Evolutionary conservation across 2,329 filamentous ascomycete genomes (phyloP).

Genomic region (Trichoderma arundinaceum): DNA sequence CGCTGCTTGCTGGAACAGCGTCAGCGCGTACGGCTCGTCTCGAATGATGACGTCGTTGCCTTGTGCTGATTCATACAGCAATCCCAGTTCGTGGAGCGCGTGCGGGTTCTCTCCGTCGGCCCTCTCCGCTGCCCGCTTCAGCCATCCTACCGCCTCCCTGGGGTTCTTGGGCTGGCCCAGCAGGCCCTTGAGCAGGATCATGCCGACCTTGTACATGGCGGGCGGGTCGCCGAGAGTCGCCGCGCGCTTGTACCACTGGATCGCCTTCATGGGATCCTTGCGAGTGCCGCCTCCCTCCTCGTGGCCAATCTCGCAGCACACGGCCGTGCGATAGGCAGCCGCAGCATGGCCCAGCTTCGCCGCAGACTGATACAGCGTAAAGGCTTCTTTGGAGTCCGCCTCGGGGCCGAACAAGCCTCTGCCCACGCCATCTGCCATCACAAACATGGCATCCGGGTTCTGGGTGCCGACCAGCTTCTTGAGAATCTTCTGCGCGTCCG

Average conservation of each 20-base stretch:
- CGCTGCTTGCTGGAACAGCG: slow-evolving; percentile 83
- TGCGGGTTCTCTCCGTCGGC: slow-evolving; percentile 92
- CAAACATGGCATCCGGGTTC: slow-evolving; percentile 90
- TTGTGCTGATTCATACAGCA: slow-evolving; percentile 68
- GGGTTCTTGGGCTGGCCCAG: slow-evolving; percentile 85
- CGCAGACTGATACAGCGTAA: slow-evolving; percentile 89
- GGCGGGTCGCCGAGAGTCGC: slow-evolving; percentile 88
- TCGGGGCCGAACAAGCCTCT: slow-evolving; percentile 79
- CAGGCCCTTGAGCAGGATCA: slow-evolving; percentile 91
- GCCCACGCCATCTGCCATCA: slow-evolving; percentile 86
- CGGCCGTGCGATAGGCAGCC: slow-evolving; percentile 90
- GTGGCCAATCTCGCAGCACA: slow-evolving; percentile 95
- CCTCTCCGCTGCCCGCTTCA: slow-evolving; percentile 88
- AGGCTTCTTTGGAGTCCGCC: slow-evolving; percentile 88
- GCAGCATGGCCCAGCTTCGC: slow-evolving; percentile 87
- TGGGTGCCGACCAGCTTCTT: slow-evolving; percentile 81
- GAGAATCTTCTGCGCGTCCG: slow-evolving; percentile 86
- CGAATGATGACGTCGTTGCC: slow-evolving; percentile 75
- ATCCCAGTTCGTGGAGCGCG: slow-evolving; percentile 84
- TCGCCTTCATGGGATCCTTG: slow-evolving; percentile 88
- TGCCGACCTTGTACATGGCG: slow-evolving; percentile 98
- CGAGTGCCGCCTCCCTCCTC: slow-evolving; percentile 94
- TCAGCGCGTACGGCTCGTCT: slow-evolving; percentile 81
- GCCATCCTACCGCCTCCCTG: slow-evolving; percentile 86
- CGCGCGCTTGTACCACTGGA: slow-evolving; percentile 97